Base-by-base conservation (phyloP, 345 rosid genomes). In the Garcia nutans region DNA sequence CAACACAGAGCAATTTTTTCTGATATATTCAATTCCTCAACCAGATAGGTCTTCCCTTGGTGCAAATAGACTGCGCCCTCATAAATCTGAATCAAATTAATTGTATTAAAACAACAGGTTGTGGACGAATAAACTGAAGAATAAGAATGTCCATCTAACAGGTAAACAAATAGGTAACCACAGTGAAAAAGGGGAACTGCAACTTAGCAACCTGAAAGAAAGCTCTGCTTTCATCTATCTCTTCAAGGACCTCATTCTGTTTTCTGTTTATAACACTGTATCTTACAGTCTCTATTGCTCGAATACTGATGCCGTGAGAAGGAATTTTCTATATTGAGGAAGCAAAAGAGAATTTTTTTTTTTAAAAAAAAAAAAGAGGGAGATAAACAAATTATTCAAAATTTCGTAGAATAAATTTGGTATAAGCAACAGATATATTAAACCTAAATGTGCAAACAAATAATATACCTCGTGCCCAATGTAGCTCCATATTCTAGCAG, bases 191-290 rank as follows among this genome's bases (percentile, higher is more conserved):
- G 24, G 70, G 68, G 49, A 78, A 37, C 31, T 44, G 19, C 20
- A 70, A 68, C 52, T 66, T 28, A 1, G 37, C 24, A 71, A 88
- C 97, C 97, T 95, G 99, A 82, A 95, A 93, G 90, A 95, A 95
- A 59, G 99, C 99, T 81, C 79, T 91, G 90, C 98, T 93, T 85
- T 95, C 97, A 83, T 93, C 99, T 69, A 95, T 90, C 86, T 93
- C 96, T 80, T 95, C 98, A 23, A 95, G 89, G 70, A 89, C 82
- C 78, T 87, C 87, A 42, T 88, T 72, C 68, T 57, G 80, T 64
- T 74, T 76, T 52, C 70, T 81, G 74, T 90, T 89, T 78, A 90
- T 82, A 65, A 93, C 97, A 56, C 61, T 78, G 85, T 93, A 93
- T 70, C 82, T 86, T 81, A 77, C 93, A 65, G 88, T 64, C 82